Percentiles rank a stretch among this genome's conserved stretches.
Evolutionary conservation across 371 early-diverging fungal species (phyloP).

Genomic region (Circinella minor): DNA sequence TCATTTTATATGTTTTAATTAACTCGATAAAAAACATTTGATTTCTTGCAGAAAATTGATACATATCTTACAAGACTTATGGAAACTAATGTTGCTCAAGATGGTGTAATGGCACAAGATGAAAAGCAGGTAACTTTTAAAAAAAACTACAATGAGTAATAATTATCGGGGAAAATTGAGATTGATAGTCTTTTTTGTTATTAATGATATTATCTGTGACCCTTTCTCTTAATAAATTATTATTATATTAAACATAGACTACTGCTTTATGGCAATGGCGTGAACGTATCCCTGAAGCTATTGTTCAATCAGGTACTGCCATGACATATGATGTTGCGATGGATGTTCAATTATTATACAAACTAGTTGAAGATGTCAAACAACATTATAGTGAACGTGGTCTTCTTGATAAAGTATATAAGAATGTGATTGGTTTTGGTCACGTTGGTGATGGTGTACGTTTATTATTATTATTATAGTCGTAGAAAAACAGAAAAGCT

Average conservation of each 20-base stretch:
- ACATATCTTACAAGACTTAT: conserved; percentile 58
- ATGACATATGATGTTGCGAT: conserved; percentile 82
- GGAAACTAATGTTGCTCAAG: conserved; percentile 58
- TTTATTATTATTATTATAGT: not conserved
- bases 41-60: conserved; percentile 54
- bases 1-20: too few species aligned
- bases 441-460: conserved; percentile 68
- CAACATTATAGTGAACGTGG: conserved; percentile 50
- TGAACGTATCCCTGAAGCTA: conserved; percentile 80
- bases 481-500: not conserved
- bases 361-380: conserved; percentile 64
- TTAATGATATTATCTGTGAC: too few species aligned
- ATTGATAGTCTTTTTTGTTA: not conserved
- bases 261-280: conserved; percentile 72
- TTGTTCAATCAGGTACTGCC: conserved; percentile 66
- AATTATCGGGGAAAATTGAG: too few species aligned
- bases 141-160: too few species aligned
- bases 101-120: conserved; percentile 84
- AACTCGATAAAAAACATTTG: too few species aligned
- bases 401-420: conserved; percentile 48
- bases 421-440: conserved; percentile 73
- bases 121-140: conserved; percentile 36
- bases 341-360: conserved; percentile 69
- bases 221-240: too few species aligned
- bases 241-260: conserved; percentile 20